Conservation (phyloP, 75 land plant species). For the Sequoiadendron giganteum region DNA sequence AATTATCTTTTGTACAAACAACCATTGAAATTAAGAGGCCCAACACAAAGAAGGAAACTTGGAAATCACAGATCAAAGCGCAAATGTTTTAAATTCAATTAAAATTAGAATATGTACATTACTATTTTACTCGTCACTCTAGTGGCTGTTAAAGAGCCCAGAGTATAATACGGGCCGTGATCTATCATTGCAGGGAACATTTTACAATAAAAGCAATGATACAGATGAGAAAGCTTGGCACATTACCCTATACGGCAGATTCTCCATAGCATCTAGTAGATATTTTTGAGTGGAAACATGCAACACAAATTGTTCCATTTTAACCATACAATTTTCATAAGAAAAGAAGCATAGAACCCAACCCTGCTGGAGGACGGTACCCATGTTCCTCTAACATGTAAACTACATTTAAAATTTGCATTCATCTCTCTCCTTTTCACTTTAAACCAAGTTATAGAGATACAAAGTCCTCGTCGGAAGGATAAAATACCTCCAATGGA, state of each 20-base stretch:
- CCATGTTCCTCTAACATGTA: neutral
- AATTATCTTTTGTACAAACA: neutral
- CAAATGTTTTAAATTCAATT: neutral
- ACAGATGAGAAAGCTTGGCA: neutral
- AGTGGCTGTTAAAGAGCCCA: too few species aligned
- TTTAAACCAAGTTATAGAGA: neutral
- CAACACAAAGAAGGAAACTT: neutral
- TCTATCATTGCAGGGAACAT: neutral
- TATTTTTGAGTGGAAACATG: neutral
- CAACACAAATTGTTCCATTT: neutral
- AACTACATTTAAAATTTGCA: neutral
- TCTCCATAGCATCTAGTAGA: neutral
- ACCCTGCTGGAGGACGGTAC: neutral
- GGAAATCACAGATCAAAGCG: neutral
- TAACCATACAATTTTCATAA: neutral
- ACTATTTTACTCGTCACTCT: neutral
- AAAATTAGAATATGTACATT: neutral
- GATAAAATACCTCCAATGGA: constrained; percentile 46
- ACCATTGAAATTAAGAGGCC: neutral
- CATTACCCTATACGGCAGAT: neutral
- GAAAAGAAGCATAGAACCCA: neutral
- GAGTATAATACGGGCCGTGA: too few species aligned
- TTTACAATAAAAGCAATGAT: neutral
- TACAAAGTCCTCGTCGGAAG: neutral
- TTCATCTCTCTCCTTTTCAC: neutral